Conservation (phyloP, 257 asterid species). For the Datura wrightii region DNA sequence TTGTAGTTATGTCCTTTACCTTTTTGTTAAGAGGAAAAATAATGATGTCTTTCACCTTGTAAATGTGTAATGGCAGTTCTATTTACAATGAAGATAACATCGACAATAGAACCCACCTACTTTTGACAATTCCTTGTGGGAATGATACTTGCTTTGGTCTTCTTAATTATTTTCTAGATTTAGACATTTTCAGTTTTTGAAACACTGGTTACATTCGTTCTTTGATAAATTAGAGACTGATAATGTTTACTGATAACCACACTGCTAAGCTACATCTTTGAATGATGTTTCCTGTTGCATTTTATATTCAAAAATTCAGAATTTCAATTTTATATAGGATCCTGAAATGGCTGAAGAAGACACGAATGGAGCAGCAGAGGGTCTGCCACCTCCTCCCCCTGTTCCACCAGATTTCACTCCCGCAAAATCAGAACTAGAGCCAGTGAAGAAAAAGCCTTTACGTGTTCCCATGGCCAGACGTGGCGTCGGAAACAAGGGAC, state of each 20-base stretch:
- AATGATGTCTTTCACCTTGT: neutral
- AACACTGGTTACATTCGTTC: neutral
- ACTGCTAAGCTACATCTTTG: neutral
- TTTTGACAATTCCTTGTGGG: neutral
- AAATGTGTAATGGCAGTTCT: neutral
- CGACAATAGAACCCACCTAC: too few relatives aligned
- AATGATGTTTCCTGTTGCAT: neutral
- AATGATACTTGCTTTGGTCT: neutral
- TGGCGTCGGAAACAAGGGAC: conserved; percentile 76
- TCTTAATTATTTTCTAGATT: neutral
- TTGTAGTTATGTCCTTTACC: neutral
- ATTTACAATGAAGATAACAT: too few relatives aligned
- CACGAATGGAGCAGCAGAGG: conserved; percentile 58
- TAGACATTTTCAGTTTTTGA: neutral
- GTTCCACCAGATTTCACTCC: conserved; percentile 75
- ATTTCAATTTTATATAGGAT: neutral
- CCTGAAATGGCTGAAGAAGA: conserved; percentile 38
- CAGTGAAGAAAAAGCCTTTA: conserved; percentile 51
- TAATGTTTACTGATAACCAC: neutral
- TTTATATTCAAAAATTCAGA: neutral
- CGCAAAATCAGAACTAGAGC: conserved; percentile 50
- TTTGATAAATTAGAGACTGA: neutral
- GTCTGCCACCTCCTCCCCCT: conserved; percentile 89
- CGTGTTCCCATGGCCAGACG: conserved; percentile 86
- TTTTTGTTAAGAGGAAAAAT: neutral